These are phyloP conservation scores for Fusarium verticillioides DNA, from an alignment of 2,329 filamentous ascomycete species.

Conservation along the genomic window DNA sequence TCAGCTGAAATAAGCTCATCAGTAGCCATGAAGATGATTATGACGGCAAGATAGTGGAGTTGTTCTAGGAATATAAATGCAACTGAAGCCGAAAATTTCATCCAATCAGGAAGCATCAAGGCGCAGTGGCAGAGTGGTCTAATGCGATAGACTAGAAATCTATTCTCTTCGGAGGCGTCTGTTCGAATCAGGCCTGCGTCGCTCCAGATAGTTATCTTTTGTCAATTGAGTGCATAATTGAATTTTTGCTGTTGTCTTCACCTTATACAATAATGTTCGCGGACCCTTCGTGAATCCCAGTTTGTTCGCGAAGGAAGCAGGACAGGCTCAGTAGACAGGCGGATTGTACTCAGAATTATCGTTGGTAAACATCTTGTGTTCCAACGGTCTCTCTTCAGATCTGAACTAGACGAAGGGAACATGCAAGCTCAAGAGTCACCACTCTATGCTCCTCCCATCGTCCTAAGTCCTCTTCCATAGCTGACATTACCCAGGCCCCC, in stretches of 20 bases:
- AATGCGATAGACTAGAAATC: conserved; percentile 17
- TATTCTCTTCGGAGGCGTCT: conserved; percentile 9
- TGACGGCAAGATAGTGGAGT: background rate
- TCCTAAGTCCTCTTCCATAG: rapidly evolving
- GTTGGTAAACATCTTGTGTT: no score
- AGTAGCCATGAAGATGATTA: no score
- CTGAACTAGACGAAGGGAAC: no score
- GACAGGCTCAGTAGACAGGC: no score
- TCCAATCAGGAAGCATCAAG: background rate
- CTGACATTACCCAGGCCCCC: no score
- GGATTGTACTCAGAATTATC: no score
- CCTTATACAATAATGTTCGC: no score
- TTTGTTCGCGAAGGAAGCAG: rapidly evolving
- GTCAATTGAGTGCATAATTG: rapidly evolving
- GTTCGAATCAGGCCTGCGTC: background rate
- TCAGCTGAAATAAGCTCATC: background rate
- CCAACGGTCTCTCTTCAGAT: no score
- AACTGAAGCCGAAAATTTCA: rapidly evolving
- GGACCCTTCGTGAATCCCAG: no score
- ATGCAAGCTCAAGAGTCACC: no score
- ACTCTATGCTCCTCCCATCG: no score
- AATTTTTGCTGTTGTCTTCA: background rate
- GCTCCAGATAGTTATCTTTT: background rate
- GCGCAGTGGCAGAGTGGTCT: conserved; percentile 17
- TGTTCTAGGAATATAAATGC: rapidly evolving